A percentile compares a stretch with the other conserved stretches of the same genome.
Evolutionary conservation across 768 basidiomycete genomes (phyloP).

Genomic region (Agaricus subrufescens): DNA sequence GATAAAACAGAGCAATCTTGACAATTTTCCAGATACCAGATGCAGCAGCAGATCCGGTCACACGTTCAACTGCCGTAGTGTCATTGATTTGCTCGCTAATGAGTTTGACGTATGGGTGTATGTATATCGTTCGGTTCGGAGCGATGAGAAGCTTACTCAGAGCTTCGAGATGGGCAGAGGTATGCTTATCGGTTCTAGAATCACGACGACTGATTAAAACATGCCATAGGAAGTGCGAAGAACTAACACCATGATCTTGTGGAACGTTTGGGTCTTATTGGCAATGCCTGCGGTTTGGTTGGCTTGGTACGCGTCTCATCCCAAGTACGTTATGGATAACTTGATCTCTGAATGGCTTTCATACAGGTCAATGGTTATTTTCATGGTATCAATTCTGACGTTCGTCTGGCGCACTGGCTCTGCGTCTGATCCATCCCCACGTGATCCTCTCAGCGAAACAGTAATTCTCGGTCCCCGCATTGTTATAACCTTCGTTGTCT

Average conservation of each 20-base stretch:
- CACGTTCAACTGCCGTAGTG: conserved; percentile 56
- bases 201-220: neutral
- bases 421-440: conserved; percentile 29
- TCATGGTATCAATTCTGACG: conserved; percentile 56
- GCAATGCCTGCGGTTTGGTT: conserved; percentile 65
- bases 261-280: conserved; percentile 33
- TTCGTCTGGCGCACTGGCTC: conserved; percentile 72
- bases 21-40: conserved; percentile 58
- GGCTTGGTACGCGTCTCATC: conserved; percentile 42
- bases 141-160: conserved; percentile 70
- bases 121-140: conserved; percentile 68
- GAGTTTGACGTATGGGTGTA: conserved; percentile 69
- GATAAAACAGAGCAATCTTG: conserved; percentile 51
- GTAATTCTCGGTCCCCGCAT: conserved; percentile 50
- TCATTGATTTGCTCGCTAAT: conserved; percentile 64
- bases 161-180: conserved; percentile 72
- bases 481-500: conserved; percentile 47
- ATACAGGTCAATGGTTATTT: conserved; percentile 61
- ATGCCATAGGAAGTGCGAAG: conserved; percentile 50
- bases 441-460: conserved; percentile 28
- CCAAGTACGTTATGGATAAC: neutral
- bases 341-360: too few species aligned
- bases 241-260: conserved; percentile 27
- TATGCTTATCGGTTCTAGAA: conserved; percentile 17
- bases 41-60: conserved; percentile 56